Conservation (phyloP, 2,329 filamentous ascomycete species). For the Fusarium graminum region DNA sequence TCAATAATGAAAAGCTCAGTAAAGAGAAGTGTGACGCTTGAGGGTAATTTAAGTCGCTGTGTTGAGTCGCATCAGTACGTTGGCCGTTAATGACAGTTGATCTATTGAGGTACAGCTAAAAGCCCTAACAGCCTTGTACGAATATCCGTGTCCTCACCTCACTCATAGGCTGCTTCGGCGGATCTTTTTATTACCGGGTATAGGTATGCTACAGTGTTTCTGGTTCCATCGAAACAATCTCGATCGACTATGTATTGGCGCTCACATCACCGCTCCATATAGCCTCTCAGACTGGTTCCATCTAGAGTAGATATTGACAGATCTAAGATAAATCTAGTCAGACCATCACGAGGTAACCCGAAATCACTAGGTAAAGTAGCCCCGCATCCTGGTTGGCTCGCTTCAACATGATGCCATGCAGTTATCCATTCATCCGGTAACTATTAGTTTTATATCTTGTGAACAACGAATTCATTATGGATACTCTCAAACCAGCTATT, state of each 20-base stretch:
- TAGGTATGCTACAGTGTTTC: not conserved
- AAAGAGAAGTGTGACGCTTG: not conserved
- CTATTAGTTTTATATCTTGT: not conserved
- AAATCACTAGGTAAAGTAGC: not conserved
- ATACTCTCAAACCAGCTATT: not conserved
- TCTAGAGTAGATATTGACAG: not conserved
- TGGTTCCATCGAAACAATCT: not conserved
- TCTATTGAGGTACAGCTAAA: not conserved
- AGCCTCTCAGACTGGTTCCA: not conserved
- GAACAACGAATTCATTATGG: constrained; percentile 5
- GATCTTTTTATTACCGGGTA: too few species aligned
- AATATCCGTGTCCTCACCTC: not conserved
- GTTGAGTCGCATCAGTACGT: not conserved
- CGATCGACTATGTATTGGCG: not conserved
- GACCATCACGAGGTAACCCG: constrained; percentile 1
- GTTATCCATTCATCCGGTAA: constrained; percentile 39
- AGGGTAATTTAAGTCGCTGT: not conserved
- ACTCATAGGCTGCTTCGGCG: not conserved
- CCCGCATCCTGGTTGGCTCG: constrained; percentile 27
- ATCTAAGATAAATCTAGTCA: not conserved
- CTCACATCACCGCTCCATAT: constrained; percentile 9
- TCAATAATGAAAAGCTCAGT: constrained; percentile 4
- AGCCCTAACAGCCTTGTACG: not conserved
- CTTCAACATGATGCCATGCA: constrained; percentile 9
- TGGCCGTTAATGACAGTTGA: not conserved